Base-by-base conservation (phyloP, 2,329 filamentous ascomycete genomes). In the Fusarium torulosum region DNA sequence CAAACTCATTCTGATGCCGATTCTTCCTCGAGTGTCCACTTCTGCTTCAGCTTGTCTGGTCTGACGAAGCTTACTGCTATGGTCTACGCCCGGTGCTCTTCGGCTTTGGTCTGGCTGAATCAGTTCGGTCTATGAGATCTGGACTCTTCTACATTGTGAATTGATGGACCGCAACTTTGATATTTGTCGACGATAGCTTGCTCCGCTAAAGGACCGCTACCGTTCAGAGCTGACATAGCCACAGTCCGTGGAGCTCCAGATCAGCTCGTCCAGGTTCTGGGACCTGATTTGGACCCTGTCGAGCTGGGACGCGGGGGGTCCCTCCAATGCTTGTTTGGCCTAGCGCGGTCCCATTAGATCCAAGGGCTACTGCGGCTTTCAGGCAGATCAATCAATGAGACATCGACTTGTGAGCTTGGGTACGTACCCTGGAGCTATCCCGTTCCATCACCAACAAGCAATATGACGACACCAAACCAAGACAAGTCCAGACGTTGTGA, bases 261-360 rank as follows among this genome's bases (percentile, higher is more conserved):
- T 73, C 71, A 73, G 72, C 72, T 74, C 46, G 63, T 51, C 71
- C 63, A 60, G 72, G 70, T 63, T 67, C 54, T 17, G 57, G 57
- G 68, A 67, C 69, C 51, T 68, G 52, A 37, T 57, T 46, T 52
- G 60, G 63, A 66, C 71, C 71, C 70, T 73, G 70, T 74, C 63
- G 57, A 74, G 72, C 71, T 74, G 70, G 63, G 57, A 35, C 49
- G 42, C 41, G 41, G 31, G 27, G 10, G 27, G 10, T 29, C 66
- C 46, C 47, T 67, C 20, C 43, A 55, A 58, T 52, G 42, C 55
- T 54, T 59, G 38, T 54, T 63, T 59, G 19, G 69, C 44, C 53
- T 72, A 72, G 70, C 67, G 71, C 45, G 43, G 45, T 19, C 47
- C 50, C 43, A 40, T 29, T 70, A 46, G 64, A 73, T 65, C 63